A percentile compares a stretch with the other conserved stretches of the same genome.
These are phyloP conservation scores for Chytriomyces sp. DNA, from an alignment of 192 early-diverging fungal species.

Conservation along the genomic window DNA sequence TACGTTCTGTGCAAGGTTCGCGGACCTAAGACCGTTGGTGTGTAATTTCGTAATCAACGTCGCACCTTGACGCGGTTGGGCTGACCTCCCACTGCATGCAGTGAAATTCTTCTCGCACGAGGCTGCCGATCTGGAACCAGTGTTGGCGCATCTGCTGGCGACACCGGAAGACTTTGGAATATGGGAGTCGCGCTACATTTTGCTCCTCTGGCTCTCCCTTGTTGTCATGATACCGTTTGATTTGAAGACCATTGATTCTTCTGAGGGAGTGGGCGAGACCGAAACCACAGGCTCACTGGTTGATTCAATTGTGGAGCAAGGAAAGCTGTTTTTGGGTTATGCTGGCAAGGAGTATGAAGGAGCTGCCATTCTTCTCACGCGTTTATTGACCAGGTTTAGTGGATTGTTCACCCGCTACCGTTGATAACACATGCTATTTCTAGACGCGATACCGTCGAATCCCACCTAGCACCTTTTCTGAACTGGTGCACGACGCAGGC, in stretches of 20 bases:
- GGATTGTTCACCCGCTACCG: background rate
- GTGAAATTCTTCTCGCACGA: conserved; percentile 91
- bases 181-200: conserved; percentile 84
- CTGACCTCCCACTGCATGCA: conserved; percentile 28
- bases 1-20: conserved; percentile 84
- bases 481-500: conserved; percentile 65
- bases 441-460: conserved; percentile 67
- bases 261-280: conserved; percentile 28
- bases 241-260: conserved; percentile 81
- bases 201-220: conserved; percentile 92
- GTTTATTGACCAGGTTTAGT: conserved; percentile 75
- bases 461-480: conserved; percentile 68
- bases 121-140: conserved; percentile 85
- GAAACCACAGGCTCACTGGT: conserved; percentile 51
- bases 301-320: conserved; percentile 65
- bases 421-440: background rate
- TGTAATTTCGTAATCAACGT: background rate
- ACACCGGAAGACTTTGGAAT: conserved; percentile 17
- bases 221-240: conserved; percentile 97
- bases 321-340: conserved; percentile 66
- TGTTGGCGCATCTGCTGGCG: conserved; percentile 66
- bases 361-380: conserved; percentile 77
- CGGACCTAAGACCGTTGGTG: conserved; percentile 86
- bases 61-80: too few species aligned
- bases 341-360: conserved; percentile 89